Conservation (phyloP, 78 protist genomes). For the Cavenderia fasciculata region DNA sequence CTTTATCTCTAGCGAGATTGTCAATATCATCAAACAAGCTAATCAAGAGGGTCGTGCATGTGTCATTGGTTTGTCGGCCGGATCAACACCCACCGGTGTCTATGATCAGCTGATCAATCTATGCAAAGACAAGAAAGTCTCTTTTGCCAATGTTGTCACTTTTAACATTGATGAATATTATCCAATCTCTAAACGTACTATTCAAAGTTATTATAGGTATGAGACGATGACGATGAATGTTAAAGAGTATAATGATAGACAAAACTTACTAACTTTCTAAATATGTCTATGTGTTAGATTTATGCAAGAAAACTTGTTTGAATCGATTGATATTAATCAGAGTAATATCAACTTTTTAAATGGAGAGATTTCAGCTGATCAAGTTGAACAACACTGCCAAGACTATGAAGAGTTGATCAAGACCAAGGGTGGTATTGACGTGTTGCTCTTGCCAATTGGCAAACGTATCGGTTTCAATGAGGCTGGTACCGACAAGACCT, state of each 20-base stretch:
- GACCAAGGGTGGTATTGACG: conserved; percentile 87
- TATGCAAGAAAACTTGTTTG: conserved; percentile 89
- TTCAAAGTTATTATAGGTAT: conserved; percentile 65
- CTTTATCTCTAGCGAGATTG: conserved; percentile 25
- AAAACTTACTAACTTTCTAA: not conserved
- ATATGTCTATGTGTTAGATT: conserved; percentile 87
- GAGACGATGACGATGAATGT: no score
- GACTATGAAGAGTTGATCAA: conserved; percentile 81
- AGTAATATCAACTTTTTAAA: conserved; percentile 85
- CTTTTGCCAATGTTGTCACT: conserved; percentile 84
- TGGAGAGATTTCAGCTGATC: conserved; percentile 76
- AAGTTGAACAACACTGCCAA: conserved; percentile 80
- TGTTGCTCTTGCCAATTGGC: conserved; percentile 90
- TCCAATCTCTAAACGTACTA: conserved; percentile 21
- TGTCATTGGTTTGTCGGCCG: conserved; percentile 41
- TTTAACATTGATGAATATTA: conserved; percentile 96
- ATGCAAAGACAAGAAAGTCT: conserved; percentile 71
- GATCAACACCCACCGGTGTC: conserved; percentile 50
- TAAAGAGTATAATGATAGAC: not conserved
- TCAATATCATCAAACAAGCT: not conserved
- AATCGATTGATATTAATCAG: conserved; percentile 82
- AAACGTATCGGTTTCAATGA: conserved; percentile 97
- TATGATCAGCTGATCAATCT: conserved; percentile 80
- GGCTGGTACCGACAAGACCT: conserved; percentile 77
- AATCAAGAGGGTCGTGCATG: conserved; percentile 4